Conservation (phyloP, 768 basidiomycete species). For the Amanita subjunquillea region DNA sequence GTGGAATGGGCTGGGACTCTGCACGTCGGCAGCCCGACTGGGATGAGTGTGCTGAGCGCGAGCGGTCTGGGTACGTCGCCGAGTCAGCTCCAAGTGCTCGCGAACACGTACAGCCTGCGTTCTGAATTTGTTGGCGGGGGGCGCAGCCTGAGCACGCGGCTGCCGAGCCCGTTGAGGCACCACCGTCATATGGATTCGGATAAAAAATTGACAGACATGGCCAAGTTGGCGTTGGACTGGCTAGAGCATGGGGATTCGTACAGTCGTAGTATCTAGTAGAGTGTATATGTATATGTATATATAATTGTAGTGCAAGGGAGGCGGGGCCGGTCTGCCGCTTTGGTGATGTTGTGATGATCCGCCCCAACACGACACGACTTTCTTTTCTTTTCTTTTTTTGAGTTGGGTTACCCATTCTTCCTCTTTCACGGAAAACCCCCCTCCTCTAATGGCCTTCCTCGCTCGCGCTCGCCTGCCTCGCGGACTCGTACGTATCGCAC, state of each 20-base stretch:
- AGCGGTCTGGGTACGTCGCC: slow-evolving; percentile 18
- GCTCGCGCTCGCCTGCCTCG: neutral
- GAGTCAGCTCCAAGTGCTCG: slow-evolving; percentile 6
- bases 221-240: slow-evolving; percentile 46
- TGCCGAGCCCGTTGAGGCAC: slow-evolving; percentile 3
- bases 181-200: slow-evolving; percentile 39
- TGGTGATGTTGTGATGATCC: neutral
- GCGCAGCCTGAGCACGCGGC: slow-evolving; percentile 16
- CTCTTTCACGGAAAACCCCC: neutral
- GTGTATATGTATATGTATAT: too few species aligned
- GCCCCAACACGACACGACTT: neutral
- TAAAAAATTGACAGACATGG: slow-evolving; percentile 45
- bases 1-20: slow-evolving; percentile 26
- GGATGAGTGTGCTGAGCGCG: slow-evolving; percentile 8
- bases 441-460: neutral
- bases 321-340: neutral
- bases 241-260: slow-evolving; percentile 28
- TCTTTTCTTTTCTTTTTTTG: neutral
- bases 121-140: slow-evolving; percentile 9
- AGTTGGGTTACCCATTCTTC: neutral
- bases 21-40: slow-evolving; percentile 3
- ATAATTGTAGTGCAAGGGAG: neutral
- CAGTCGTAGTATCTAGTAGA: neutral
- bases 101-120: neutral
- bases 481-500: neutral